Percentiles rank a stretch among this genome's conserved stretches.
Evolutionary conservation across 306 rosid species (phyloP).

Genomic region (Glycine soja): DNA sequence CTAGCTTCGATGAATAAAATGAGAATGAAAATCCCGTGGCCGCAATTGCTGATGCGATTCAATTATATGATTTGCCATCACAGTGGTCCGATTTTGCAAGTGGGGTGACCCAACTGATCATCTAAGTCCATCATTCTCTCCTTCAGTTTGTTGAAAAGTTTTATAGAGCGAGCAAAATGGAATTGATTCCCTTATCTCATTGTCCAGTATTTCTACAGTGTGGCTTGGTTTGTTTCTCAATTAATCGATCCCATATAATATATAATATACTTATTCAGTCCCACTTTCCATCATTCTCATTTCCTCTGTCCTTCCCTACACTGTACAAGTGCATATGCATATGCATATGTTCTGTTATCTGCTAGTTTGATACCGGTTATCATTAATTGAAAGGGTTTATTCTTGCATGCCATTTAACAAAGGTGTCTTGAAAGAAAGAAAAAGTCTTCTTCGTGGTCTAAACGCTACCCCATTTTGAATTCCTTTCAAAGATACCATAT

Average conservation of each 20-base stretch:
- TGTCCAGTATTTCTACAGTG: neutral
- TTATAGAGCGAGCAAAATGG: constrained; percentile 6
- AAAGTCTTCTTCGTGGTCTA: constrained; percentile 24
- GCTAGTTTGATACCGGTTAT: neutral
- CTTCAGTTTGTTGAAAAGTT: neutral
- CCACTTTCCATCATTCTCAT: constrained; percentile 20
- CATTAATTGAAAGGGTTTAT: constrained; percentile 18
- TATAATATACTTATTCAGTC: constrained; percentile 32
- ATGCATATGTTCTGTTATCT: constrained; percentile 41
- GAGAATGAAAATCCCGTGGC: constrained; percentile 38
- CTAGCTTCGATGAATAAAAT: neutral
- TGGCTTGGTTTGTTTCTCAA: neutral
- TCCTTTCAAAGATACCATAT: constrained; percentile 43
- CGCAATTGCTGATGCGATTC: constrained; percentile 37
- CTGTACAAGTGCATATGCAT: constrained; percentile 31
- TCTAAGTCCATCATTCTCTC: constrained; percentile 18
- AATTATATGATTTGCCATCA: neutral
- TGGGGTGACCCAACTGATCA: neutral
- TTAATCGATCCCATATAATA: neutral
- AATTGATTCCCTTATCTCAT: constrained; percentile 31
- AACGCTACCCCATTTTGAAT: constrained; percentile 44
- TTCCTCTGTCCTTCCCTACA: constrained; percentile 7
- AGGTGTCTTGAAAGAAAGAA: neutral
- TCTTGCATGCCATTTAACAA: neutral
- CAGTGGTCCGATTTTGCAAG: constrained; percentile 41